Evolutionary conservation across 2,329 filamentous ascomycete species (phyloP).

Genomic region (Xenosphaeropsis pyriputrescens): DNA sequence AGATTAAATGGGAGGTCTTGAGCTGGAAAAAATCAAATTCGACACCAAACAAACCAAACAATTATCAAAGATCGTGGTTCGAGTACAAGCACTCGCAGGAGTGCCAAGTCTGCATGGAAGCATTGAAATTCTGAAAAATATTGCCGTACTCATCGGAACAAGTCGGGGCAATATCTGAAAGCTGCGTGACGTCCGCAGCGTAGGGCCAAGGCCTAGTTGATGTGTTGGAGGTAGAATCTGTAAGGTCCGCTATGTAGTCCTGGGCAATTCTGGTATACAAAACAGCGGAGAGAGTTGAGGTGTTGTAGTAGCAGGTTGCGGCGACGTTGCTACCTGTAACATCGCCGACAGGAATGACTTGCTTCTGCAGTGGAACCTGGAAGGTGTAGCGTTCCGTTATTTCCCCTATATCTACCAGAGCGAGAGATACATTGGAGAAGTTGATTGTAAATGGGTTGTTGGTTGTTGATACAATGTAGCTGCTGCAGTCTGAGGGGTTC

Average conservation of each 20-base stretch:
- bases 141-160: slow-evolving; percentile 26
- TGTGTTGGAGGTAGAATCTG: slow-evolving; percentile 6
- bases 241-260: slow-evolving; percentile 17
- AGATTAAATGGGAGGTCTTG: too few species aligned
- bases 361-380: slow-evolving; percentile 34
- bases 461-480: slow-evolving; percentile 38
- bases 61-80: slow-evolving; percentile 4
- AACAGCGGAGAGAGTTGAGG: slow-evolving; percentile 37
- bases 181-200: slow-evolving; percentile 38
- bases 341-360: slow-evolving; percentile 30
- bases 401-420: slow-evolving; percentile 29
- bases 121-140: slow-evolving; percentile 20
- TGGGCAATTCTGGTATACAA: slow-evolving; percentile 41
- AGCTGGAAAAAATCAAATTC: too few species aligned
- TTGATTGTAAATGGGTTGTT: slow-evolving; percentile 38
- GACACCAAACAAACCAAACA: neutral
- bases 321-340: slow-evolving; percentile 27
- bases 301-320: slow-evolving; percentile 41
- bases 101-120: slow-evolving; percentile 15
- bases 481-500: slow-evolving; percentile 18
- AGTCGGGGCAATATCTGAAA: slow-evolving; percentile 16
- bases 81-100: slow-evolving; percentile 13
- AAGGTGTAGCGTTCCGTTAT: slow-evolving; percentile 43
- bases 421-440: slow-evolving; percentile 36
- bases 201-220: slow-evolving; percentile 37